Base-by-base conservation (phyloP, 192 early-diverging fungal species). In the Jimgerdemannia flammicorona region DNA sequence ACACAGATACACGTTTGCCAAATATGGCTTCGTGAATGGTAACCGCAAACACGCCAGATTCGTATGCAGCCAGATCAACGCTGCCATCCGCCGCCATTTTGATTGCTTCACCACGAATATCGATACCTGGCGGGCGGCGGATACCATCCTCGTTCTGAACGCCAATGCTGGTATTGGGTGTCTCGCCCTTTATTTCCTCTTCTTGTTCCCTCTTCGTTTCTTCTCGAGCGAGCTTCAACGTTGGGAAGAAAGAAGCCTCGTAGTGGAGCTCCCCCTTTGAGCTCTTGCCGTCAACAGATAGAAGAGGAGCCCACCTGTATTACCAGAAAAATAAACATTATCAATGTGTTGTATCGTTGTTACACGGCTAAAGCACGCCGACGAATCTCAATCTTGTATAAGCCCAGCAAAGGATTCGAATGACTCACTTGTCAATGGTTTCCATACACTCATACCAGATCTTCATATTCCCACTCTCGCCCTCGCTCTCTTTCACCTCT, bases 31-130 rank as follows among this genome's bases (percentile, higher is more conserved):
- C 77, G 71, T 87, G 84, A 19, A 92, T 65, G 18, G 77, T 83
- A 40, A 91, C 72, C 9, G 79, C 63, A 20, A 92, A 66, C 19
- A 92, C 85, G 64, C 91, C 91, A 40, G 89, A 83, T 69, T 83
- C 74, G 73, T 80, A 78, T 67, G 64, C 59, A 39, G 76, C 20
- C 3, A 74, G 67, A 64, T 85, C 81, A 39, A 84, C 72, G 42
- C 77, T 77, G 39, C 70, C 71, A 41, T 74, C 69, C 20, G 75
- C 54, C 17, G 75, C 74, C 29, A 76, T 79, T 44, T 79, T 76
- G 78, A 83, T 76, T 4, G 70, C 10, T 66, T 83, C 81, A 42
- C 81, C 81, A 70, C 79, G 81, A 6, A 83, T 65, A 70, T 83
- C 81, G 63, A 74, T 74, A 44, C 79, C 77, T 20, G 77, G 81